Percentiles rank a stretch among this genome's conserved stretches.
phyloP scores from a whole-genome alignment of 371 early-diverging fungal species.

The Rhizopus microsporus region DNA sequence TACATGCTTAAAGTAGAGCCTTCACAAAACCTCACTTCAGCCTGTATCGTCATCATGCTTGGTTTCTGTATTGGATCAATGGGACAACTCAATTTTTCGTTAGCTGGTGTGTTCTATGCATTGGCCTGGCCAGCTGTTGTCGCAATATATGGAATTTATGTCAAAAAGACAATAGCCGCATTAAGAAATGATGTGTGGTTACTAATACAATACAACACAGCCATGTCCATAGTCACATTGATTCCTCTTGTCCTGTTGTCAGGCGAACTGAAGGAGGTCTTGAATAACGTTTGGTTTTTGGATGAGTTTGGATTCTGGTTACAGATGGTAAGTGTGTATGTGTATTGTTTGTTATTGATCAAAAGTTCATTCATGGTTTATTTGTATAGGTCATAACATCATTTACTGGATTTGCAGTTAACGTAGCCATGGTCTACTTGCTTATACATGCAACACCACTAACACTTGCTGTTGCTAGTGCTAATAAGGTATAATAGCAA shows the following conservation, averaged over 20 bases:
- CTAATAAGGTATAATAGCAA: conserved; percentile 14
- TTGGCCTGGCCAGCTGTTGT: conserved; percentile 56
- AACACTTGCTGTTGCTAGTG: conserved; percentile 11
- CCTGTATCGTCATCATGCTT: conserved; percentile 53
- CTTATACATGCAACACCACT: conserved; percentile 23
- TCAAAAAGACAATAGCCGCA: conserved; percentile 55
- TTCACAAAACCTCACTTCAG: conserved; percentile 31
- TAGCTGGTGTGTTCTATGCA: conserved; percentile 53
- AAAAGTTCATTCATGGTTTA: background rate
- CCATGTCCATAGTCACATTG: conserved; percentile 18
- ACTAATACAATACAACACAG: conserved; percentile 22
- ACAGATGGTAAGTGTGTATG: conserved; percentile 18
- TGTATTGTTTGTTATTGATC: too few relatives aligned
- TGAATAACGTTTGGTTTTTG: conserved; percentile 22
- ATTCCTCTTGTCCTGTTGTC: conserved; percentile 20
- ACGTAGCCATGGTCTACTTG: conserved; percentile 18
- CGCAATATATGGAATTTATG: conserved; percentile 62
- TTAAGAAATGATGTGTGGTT: conserved; percentile 63
- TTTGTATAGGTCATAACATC: conserved; percentile 15
- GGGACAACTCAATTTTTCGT: conserved; percentile 61
- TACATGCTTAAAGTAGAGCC: conserved; percentile 46
- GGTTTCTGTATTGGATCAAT: conserved; percentile 57
- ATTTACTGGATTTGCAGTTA: conserved; percentile 22
- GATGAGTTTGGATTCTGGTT: conserved; percentile 33
- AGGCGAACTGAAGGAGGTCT: conserved; percentile 19